phyloP scores from a whole-genome alignment of 2,329 filamentous ascomycete genomes.

The Bipolaris sorokiniana region DNA sequence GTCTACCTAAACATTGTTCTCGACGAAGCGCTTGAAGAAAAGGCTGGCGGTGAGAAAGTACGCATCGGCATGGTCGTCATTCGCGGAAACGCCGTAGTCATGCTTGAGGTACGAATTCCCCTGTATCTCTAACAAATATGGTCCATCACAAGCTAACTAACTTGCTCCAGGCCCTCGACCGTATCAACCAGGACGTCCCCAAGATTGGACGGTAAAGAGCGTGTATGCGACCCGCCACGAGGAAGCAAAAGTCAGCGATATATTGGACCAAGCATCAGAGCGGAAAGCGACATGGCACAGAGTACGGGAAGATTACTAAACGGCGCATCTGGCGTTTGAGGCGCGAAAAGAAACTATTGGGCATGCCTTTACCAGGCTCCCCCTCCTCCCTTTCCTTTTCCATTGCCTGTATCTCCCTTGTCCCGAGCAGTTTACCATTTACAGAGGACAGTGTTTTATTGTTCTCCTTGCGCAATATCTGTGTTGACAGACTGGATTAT shows the following conservation, averaged over 20 bases:
- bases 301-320: slow-evolving; percentile 13
- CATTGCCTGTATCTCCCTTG: neutral
- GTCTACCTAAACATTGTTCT: slow-evolving; percentile 98
- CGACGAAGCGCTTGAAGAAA: slow-evolving; percentile 96
- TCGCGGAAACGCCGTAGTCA: slow-evolving; percentile 96
- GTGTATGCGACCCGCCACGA: slow-evolving; percentile 3
- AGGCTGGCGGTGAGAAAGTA: slow-evolving; percentile 86
- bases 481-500: slow-evolving; percentile 30
- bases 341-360: slow-evolving; percentile 24
- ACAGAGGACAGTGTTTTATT: slow-evolving; percentile 5
- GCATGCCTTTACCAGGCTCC: slow-evolving; percentile 28
- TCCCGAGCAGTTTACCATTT: slow-evolving; percentile 6
- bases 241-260: neutral
- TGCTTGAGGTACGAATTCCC: slow-evolving; percentile 72
- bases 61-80: slow-evolving; percentile 95
- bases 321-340: slow-evolving; percentile 30
- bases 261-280: slow-evolving; percentile 1
- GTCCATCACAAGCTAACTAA: slow-evolving; percentile 15
- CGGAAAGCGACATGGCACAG: slow-evolving; percentile 9
- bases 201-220: slow-evolving; percentile 40
- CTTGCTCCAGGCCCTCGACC: slow-evolving; percentile 39
- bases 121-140: neutral
- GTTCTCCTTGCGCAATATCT: slow-evolving; percentile 13
- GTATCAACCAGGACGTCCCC: slow-evolving; percentile 45
- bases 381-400: neutral